phyloP scores from a whole-genome alignment of 2,329 filamentous ascomycete genomes.

The Arachnomyces sp. region DNA sequence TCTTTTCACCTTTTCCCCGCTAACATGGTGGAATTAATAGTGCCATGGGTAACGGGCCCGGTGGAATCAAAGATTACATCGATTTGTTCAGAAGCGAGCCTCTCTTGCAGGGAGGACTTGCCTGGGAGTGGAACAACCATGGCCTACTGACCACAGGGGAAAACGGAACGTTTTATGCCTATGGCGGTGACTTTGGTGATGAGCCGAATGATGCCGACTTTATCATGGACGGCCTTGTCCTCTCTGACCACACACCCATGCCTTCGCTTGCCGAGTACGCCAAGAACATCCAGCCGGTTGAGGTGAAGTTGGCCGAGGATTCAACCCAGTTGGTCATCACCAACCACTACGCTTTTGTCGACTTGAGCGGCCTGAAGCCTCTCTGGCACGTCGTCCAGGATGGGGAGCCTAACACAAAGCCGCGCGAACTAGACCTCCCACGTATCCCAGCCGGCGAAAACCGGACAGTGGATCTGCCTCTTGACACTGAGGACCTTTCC shows the following conservation, averaged over 20 bases:
- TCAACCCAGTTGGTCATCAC: constrained; percentile 30
- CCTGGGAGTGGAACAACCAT: constrained; percentile 62
- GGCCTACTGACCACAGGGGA: constrained; percentile 39
- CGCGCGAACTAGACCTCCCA: constrained; percentile 1
- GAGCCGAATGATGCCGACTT: constrained; percentile 54
- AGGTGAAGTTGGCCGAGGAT: constrained; percentile 30
- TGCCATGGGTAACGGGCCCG: constrained; percentile 69
- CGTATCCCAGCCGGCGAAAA: no score
- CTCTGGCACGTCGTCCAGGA: constrained; percentile 14
- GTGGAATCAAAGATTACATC: constrained; percentile 61
- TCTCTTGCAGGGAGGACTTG: constrained; percentile 58
- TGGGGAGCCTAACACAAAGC: neutral
- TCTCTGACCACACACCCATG: constrained; percentile 44
- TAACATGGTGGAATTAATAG: no score
- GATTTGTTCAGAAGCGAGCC: constrained; percentile 54
- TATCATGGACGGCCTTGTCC: constrained; percentile 54
- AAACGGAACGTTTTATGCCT: constrained; percentile 42
- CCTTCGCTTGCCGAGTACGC: constrained; percentile 47
- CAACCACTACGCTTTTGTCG: constrained; percentile 45
- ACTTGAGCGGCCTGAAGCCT: constrained; percentile 36
- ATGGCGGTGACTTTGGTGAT: constrained; percentile 58
- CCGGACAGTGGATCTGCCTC: no score
- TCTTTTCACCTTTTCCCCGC: no score
- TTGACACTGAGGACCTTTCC: constrained; percentile 36
- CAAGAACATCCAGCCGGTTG: constrained; percentile 53